These are phyloP conservation scores for Gracilaria vermiculophylla DNA, from an alignment of 23 red algal species.

Conservation along the genomic window DNA sequence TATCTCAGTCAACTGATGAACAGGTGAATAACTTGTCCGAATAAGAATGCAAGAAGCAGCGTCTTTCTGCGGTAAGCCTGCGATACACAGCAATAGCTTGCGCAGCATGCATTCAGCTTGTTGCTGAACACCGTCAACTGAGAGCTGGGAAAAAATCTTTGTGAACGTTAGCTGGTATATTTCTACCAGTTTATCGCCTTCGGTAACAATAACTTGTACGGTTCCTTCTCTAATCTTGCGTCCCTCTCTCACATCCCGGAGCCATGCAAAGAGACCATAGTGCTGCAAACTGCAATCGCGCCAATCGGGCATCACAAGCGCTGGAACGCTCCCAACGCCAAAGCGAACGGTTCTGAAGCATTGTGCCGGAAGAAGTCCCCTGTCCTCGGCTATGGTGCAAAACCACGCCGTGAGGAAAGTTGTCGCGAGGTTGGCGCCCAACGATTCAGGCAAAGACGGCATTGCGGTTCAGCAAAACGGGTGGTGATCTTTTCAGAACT, in stretches of 20 bases:
- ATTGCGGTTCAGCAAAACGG: no score
- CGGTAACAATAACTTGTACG: neutral
- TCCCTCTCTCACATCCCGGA: neutral
- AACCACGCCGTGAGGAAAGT: slow-evolving; percentile 12
- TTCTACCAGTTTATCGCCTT: neutral
- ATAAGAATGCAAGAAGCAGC: neutral
- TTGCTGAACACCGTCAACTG: neutral
- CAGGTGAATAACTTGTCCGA: neutral
- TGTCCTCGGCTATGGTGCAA: neutral
- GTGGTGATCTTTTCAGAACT: no score
- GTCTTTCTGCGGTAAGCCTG: neutral
- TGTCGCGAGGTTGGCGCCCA: neutral
- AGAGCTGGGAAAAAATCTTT: neutral
- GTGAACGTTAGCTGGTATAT: neutral
- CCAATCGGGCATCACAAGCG: neutral
- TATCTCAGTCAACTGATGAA: neutral
- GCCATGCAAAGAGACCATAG: slow-evolving; percentile 10
- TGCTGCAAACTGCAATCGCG: slow-evolving; percentile 1
- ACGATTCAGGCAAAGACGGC: no score
- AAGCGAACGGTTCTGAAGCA: neutral
- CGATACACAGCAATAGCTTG: neutral
- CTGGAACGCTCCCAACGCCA: slow-evolving; percentile 1
- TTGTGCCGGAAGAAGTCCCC: neutral
- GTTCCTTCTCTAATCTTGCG: neutral
- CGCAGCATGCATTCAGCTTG: slow-evolving; percentile 27